phyloP scores from a whole-genome alignment of 75 land plant genomes.

The Pseudotsuga menziesii region DNA sequence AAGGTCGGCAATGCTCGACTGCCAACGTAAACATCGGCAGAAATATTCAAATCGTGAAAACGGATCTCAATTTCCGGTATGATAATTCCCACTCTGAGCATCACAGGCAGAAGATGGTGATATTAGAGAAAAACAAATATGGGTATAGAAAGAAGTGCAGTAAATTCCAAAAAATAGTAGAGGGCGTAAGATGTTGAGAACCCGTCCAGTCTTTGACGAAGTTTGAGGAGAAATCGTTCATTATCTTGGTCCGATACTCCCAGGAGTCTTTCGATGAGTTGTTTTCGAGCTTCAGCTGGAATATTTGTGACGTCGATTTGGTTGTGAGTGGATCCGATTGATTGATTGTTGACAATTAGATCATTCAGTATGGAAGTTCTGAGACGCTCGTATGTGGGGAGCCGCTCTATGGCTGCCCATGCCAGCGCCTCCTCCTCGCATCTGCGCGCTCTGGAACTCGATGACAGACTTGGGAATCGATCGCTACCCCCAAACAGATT shows the following conservation, averaged over 20 bases:
- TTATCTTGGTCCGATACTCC: background rate
- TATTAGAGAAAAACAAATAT: background rate
- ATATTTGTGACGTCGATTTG: background rate
- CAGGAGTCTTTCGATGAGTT: background rate
- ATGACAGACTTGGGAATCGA: background rate
- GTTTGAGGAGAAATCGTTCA: background rate
- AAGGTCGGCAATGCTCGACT: constrained; percentile 67
- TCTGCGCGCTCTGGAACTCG: background rate
- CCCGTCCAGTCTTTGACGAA: background rate
- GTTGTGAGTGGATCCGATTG: background rate
- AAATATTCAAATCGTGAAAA: constrained; percentile 58
- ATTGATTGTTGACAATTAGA: too few relatives aligned
- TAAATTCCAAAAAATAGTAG: too few relatives aligned
- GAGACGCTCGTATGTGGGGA: constrained; percentile 12
- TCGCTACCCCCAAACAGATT: too few relatives aligned
- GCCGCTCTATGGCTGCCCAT: constrained; percentile 26
- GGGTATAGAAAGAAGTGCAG: background rate
- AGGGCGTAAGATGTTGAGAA: background rate
- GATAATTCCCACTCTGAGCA: constrained; percentile 61
- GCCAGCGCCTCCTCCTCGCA: constrained; percentile 7
- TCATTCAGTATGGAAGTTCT: constrained; percentile 17
- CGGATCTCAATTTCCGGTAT: constrained; percentile 71
- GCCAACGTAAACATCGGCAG: constrained; percentile 54
- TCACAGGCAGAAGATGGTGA: background rate
- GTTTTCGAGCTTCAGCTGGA: background rate